Conservation (phyloP, 2,329 filamentous ascomycete genomes). For the Fusarium sp. region DNA sequence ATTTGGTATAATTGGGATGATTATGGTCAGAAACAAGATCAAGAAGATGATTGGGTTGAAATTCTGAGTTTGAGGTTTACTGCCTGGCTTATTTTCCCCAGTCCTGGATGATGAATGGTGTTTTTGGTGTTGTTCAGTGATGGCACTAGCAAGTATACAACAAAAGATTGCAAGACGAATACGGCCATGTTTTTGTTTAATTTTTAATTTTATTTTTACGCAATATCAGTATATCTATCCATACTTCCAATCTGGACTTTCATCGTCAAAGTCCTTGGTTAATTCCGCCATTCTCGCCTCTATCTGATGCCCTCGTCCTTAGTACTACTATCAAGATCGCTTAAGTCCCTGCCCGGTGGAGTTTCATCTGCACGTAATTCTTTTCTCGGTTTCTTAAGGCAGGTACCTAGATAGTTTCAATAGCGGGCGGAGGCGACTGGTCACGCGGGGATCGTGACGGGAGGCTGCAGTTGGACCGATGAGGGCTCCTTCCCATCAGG, state of each 20-base stretch:
- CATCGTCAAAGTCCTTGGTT: not conserved
- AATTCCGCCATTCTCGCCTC: not conserved
- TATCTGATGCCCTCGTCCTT: too few species aligned
- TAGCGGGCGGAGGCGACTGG: not conserved
- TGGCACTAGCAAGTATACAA: not conserved
- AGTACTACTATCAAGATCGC: too few species aligned
- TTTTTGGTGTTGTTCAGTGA: not conserved
- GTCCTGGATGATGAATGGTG: too few species aligned
- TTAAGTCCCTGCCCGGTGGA: too few species aligned
- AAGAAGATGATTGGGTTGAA: slow-evolving; percentile 27
- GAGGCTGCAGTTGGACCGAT: slow-evolving; percentile 35
- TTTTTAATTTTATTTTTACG: not conserved
- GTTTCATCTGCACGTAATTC: not conserved
- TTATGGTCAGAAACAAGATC: slow-evolving; percentile 25
- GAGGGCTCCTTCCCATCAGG: slow-evolving; percentile 6
- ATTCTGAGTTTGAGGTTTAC: slow-evolving; percentile 5
- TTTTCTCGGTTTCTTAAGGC: not conserved
- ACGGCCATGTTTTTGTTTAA: too few species aligned
- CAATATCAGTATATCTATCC: not conserved
- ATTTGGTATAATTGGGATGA: slow-evolving; percentile 33
- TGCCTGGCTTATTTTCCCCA: not conserved
- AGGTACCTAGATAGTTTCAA: too few species aligned
- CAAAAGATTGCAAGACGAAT: not conserved
- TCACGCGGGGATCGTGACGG: slow-evolving; percentile 26
- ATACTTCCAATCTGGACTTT: too few species aligned